Conservation (phyloP, 2,329 filamentous ascomycete species). For the Colletotrichum sp. region DNA sequence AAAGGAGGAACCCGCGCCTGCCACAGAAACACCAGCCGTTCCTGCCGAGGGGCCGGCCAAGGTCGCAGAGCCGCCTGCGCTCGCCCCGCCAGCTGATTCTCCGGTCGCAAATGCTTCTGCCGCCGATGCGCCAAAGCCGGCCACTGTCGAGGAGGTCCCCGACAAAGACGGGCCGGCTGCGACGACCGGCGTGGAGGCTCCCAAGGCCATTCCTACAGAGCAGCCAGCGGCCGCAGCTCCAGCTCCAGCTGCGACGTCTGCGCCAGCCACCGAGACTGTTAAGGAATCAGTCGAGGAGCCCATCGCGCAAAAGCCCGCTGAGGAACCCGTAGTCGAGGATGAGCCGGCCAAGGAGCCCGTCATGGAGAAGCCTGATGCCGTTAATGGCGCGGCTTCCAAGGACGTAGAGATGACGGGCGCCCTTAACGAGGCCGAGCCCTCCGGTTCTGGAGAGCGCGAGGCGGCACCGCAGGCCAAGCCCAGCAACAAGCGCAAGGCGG, state of each 20-base stretch:
- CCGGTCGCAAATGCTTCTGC: conserved; percentile 25
- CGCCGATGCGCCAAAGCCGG: conserved; percentile 36
- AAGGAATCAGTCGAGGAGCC: conserved; percentile 24
- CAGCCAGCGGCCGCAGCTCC: conserved; percentile 9
- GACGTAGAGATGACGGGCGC: conserved; percentile 26
- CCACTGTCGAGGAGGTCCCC: conserved; percentile 9
- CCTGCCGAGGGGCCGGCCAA: conserved; percentile 23
- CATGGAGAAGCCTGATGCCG: conserved; percentile 27
- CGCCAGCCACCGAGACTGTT: neutral
- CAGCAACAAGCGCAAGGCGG: conserved; percentile 42
- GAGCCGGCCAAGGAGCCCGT: conserved; percentile 34
- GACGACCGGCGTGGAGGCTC: conserved; percentile 28
- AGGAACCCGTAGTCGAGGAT: conserved; percentile 27
- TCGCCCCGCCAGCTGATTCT: conserved; percentile 21
- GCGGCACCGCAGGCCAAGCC: conserved; percentile 27
- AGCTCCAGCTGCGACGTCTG: conserved; percentile 1
- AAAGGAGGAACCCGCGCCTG: neutral
- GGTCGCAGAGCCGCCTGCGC: conserved; percentile 24
- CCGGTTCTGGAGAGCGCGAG: conserved; percentile 8
- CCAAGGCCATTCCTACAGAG: conserved; percentile 19
- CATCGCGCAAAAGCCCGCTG: conserved; percentile 26
- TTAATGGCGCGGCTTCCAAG: conserved; percentile 19
- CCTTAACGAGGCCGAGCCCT: conserved; percentile 22
- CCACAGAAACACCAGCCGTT: neutral
- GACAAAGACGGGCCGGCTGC: conserved; percentile 24